Evolutionary conservation across 257 asterid genomes (phyloP), one percentile per base, ranked within the genome.

Genomic region (Solanum neorickii): DNA sequence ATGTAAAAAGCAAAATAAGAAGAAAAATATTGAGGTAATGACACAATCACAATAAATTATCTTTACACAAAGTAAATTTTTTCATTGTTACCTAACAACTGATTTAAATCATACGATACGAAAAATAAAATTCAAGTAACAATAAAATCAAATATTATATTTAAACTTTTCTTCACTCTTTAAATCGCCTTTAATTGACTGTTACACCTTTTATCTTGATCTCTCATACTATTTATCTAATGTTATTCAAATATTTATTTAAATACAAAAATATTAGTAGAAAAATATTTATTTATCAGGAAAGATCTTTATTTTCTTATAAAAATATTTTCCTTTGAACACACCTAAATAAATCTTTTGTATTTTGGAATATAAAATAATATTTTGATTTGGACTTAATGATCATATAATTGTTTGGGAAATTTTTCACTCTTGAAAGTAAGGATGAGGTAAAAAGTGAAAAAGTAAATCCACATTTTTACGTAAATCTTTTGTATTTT

Each of bases 1-100:
- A 52, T 16, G 0, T 6, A 52, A 52, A 52, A 52, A 15, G 8
- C 62, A 52, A 49, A 47, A 52, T 18, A 10, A 18, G n/a, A 52
- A 52, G n/a, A 52, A 52, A 52, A 18, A 52, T 18, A 52, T 52
- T 18, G 21, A 52, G 62, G n/a, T 16, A 52, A 52, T 18, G 62
- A 52, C 0, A 0, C n/a, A 4, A 52, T 16, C 0, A 52, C n/a
- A 6, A 16, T 4, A 52, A 52, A 18, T 52, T 0, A 0, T 52
- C 11, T 0, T 18, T 18, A 52, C 11, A 52, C 62, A 52, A 52
- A 52, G 0, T 52, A 52, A 52, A 4, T 52, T 10, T 52, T 52
- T 52, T 52, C n/a, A 18, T 52, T 6, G 4, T 52, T 52, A 16
- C 11, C 10, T 18, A 52, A 18, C 62, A 52, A 6, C 3, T 16